Base-by-base conservation (phyloP, 495 filamentous ascomycete genomes). In the Thermochaetoides thermophila region DNA sequence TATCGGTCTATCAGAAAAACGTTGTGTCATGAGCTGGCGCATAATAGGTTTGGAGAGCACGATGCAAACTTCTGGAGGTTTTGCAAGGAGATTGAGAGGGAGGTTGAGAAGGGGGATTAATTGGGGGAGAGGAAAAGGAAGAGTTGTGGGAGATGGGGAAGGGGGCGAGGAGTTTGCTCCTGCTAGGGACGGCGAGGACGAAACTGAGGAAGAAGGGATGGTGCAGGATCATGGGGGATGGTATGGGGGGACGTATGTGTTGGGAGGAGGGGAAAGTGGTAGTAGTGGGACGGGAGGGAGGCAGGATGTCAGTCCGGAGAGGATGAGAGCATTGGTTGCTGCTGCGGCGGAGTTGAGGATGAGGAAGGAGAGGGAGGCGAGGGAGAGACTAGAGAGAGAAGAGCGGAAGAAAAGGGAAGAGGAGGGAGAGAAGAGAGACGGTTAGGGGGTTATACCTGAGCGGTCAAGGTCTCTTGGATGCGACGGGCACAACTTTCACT, bases 11-110 rank as follows among this genome's bases (percentile, higher is more conserved):
- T 97, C 18, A 66, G 89, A 27, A 83, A 81, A 45, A 95, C 89
- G 45, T 64, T 96, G 18, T 94, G 86, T 48, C 89, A 97, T 52
- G 89, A 97, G 66, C 62, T 97, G 26, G 76, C 87, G 50, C 89
- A 97, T 55, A 93, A 86, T 46, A 84, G 91, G 7, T 76, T 74
- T 48, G 68, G 76, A 0, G 70, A 78, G 1, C 89, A 97, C 55
- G 84, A 95, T 55, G 59, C 73, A 10, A 54, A 76, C 9, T 97
- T 97, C 50, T 97, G 87, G 87, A 68, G 82, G 35, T 50, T 96
- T 57, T 85, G 76, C 35, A 68, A 71, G 40, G 63, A 76, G 63
- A 84, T 96, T 49, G 89, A 95, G 65, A 66, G 59, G 38, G 86
- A 94, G 68, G 86, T 94, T 17, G 80, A 78, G 33, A 53, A 44